Percentiles rank a stretch among this genome's conserved stretches.
phyloP scores from a whole-genome alignment of 2,329 filamentous ascomycete species.

The Didymella pinodella region DNA sequence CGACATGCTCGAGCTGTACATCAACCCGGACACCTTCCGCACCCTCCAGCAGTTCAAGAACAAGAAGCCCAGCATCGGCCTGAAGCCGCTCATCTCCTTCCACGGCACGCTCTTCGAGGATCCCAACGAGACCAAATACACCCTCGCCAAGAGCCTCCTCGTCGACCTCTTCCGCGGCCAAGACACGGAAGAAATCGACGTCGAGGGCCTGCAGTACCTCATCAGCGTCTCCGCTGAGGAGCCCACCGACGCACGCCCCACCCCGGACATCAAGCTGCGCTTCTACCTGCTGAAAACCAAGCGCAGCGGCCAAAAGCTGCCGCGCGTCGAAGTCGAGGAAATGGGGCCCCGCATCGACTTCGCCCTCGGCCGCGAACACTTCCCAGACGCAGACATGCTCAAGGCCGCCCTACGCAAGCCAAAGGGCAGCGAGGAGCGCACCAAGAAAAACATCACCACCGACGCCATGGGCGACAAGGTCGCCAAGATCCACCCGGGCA shows the following conservation, averaged over 20 bases:
- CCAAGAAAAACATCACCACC: constrained; percentile 96
- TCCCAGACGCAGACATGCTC: constrained; percentile 78
- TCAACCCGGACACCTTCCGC: constrained; percentile 77
- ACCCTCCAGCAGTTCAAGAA: constrained; percentile 76
- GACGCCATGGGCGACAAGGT: constrained; percentile 96
- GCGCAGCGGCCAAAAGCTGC: constrained; percentile 84
- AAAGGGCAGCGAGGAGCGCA: constrained; percentile 74
- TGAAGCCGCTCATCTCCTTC: constrained; percentile 92
- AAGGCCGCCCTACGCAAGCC: constrained; percentile 92
- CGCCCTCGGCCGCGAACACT: constrained; percentile 78
- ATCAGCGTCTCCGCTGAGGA: constrained; percentile 79
- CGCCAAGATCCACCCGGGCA: constrained; percentile 87
- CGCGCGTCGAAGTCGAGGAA: constrained; percentile 91
- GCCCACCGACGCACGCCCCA: constrained; percentile 54
- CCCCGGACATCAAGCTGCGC: constrained; percentile 68
- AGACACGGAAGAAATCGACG: constrained; percentile 82
- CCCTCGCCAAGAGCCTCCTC: constrained; percentile 84
- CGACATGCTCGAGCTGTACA: constrained; percentile 91
- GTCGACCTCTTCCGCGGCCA: constrained; percentile 91
- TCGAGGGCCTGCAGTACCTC: constrained; percentile 92
- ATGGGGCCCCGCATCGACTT: constrained; percentile 96
- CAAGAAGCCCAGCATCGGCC: constrained; percentile 70
- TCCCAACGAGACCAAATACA: constrained; percentile 79
- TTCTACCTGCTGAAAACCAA: constrained; percentile 88
- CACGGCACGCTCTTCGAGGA: constrained; percentile 87